Conservation (phyloP, 768 basidiomycete genomes). For the Tylopilus sp. region DNA sequence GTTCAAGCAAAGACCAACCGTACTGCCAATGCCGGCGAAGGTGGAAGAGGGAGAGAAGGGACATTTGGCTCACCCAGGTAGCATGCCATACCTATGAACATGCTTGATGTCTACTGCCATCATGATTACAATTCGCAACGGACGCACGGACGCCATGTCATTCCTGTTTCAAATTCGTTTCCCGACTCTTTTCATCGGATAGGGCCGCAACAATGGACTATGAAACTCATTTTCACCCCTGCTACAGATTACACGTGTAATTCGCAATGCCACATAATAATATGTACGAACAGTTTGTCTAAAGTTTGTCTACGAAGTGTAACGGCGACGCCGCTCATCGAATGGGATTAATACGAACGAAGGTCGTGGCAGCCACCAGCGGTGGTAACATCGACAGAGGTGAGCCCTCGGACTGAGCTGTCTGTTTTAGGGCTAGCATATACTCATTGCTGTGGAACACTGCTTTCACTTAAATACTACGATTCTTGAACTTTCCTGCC, state of each 20-base stretch:
- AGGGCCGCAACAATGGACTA: not conserved
- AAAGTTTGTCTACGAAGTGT: too few relatives aligned
- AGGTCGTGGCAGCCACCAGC: too few relatives aligned
- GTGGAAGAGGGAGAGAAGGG: conserved; percentile 41
- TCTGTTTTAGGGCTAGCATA: too few relatives aligned
- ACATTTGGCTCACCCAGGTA: conserved; percentile 45
- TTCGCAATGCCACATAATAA: too few relatives aligned
- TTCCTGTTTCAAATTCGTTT: not conserved
- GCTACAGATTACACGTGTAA: not conserved
- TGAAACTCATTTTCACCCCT: not conserved
- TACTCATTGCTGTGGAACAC: conserved; percentile 4
- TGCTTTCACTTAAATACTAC: not conserved
- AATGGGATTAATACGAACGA: too few relatives aligned
- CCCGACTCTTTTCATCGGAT: conserved; percentile 2
- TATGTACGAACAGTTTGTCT: too few relatives aligned
- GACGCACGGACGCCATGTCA: conserved; percentile 10
- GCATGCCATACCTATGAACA: conserved; percentile 46
- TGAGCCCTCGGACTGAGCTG: too few relatives aligned
- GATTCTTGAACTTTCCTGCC: not conserved
- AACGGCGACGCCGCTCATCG: too few relatives aligned
- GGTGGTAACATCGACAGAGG: too few relatives aligned
- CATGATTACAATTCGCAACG: not conserved
- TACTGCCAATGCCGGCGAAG: conserved; percentile 27
- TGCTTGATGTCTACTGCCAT: conserved; percentile 2
- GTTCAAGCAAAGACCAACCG: conserved; percentile 22